Evolutionary conservation across 192 early-diverging fungal species (phyloP), one percentile per base, ranked within the genome.

Genomic region (Dissophora ornata): DNA sequence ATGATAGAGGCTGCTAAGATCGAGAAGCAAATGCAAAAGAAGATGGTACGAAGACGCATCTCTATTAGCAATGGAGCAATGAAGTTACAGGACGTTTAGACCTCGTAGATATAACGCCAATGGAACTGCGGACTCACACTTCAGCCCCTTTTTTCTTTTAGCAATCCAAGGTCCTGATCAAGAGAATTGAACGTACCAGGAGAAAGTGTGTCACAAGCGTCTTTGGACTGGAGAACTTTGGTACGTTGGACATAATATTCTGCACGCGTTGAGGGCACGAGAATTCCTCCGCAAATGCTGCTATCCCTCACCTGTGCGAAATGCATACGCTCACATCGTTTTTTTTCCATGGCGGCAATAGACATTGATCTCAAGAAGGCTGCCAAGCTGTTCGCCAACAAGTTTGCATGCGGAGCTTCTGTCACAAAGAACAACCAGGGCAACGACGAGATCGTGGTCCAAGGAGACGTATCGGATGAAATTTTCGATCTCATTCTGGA

Each of bases 361-460:
- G 93, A 89, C 52, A 90, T 99, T 40, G 97, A 99, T 66, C 82
- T 99, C 57, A 99, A 98, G 69, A 96, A 96, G 80, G 96, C 95
- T 1, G 94, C 97, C 60, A 99, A 99, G 83, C 69, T 89, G 63
- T 96, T 99, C 86, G 95, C 97, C 41, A 94, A 86, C 62, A 94
- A 94, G 79, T 99, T 97, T 83, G 97, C 97, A 16, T 94, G 92
- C 79, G 96, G 97, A 38, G 90, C 94, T n/a, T 95, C 94, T 13
- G 92, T 93, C 47, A 85, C 93, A 47, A 98, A 98, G 86, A 98
- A 92, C 75, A 90, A 93, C 61, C 90, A 93, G 79, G 96, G 96
- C 67, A 81, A 71, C 49, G 97, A 98, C 50, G 97, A 99, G 79
- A 96, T 99, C 81, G 91, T 97, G 25, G 93, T 99, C 8, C 97